A percentile compares a stretch with the other conserved stretches of the same genome.
Conservation (phyloP, 108 stramenopile species). For the Nitzschia palea region DNA sequence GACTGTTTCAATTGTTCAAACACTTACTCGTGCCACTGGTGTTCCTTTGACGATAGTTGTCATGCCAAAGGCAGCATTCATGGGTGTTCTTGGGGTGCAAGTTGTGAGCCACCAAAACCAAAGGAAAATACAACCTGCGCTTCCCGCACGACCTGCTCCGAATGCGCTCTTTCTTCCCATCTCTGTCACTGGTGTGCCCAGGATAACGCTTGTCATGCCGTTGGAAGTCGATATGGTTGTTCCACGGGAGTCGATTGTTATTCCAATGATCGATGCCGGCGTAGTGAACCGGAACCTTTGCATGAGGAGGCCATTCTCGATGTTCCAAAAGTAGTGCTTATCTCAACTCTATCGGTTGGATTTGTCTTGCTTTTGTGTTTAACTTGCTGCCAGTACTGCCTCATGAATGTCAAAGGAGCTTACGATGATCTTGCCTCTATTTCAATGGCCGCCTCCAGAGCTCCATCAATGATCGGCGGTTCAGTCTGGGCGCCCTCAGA, state of each 20-base stretch:
- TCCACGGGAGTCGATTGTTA: constrained; percentile 80
- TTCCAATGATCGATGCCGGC: constrained; percentile 79
- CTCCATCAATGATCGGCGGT: constrained; percentile 18
- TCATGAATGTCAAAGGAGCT: constrained; percentile 50
- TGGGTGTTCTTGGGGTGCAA: constrained; percentile 45
- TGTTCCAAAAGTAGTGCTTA: constrained; percentile 37
- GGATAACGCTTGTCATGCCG: constrained; percentile 81
- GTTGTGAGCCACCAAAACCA: constrained; percentile 23
- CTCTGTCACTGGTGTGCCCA: constrained; percentile 83
- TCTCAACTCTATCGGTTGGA: constrained; percentile 37
- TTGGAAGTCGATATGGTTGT: constrained; percentile 83
- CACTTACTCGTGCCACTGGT: constrained; percentile 60
- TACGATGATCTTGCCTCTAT: constrained; percentile 60
- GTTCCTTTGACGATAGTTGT: constrained; percentile 41
- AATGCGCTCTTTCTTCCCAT: constrained; percentile 54
- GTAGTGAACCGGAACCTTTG: constrained; percentile 61
- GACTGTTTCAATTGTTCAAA: constrained; percentile 39
- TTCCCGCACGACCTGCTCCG: constrained; percentile 60
- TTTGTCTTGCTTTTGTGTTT: constrained; percentile 54
- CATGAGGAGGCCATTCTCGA: constrained; percentile 34
- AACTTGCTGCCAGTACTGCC: constrained; percentile 48
- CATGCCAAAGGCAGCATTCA: constrained; percentile 53
- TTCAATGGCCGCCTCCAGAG: constrained; percentile 1
- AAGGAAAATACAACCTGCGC: constrained; percentile 49
- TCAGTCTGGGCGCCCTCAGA: background rate